A percentile compares a stretch with the other conserved stretches of the same genome.
Evolutionary conservation across 495 filamentous ascomycete species (phyloP).

Genomic region (Cudoniella acicularis): DNA sequence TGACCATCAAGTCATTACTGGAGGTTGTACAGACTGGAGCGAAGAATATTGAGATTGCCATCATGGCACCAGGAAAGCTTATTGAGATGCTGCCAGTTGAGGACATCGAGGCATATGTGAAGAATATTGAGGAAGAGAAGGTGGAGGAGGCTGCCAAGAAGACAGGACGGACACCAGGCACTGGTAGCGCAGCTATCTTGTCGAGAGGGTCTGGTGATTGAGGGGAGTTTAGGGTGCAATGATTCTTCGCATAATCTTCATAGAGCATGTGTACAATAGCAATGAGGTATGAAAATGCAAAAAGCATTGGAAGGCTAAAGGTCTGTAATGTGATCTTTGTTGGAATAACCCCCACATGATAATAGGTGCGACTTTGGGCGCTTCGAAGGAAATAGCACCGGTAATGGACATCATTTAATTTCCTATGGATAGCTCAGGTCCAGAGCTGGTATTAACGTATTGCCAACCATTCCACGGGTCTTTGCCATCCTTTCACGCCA

Average conservation of each 20-base stretch:
- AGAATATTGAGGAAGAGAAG: conserved; percentile 98
- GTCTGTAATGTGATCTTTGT: neutral
- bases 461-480: neutral
- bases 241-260: conserved; percentile 4
- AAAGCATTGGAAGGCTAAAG: neutral
- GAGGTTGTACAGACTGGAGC: conserved; percentile 98
- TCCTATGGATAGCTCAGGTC: too few species aligned
- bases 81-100: conserved; percentile 95
- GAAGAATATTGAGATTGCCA: conserved; percentile 99
- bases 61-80: conserved; percentile 91
- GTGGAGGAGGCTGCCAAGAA: conserved; percentile 97
- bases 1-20: conserved; percentile 94
- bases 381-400: too few species aligned
- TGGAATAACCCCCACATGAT: too few species aligned
- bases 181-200: conserved; percentile 73
- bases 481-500: neutral
- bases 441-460: neutral
- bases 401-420: too few species aligned
- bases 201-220: conserved; percentile 46
- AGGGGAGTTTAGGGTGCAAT: conserved; percentile 1
- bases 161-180: conserved; percentile 71
- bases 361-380: too few species aligned
- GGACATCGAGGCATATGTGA: conserved; percentile 93
- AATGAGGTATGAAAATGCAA: conserved; percentile 24
- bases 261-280: conserved; percentile 25